These are phyloP conservation scores for Phaeosphaeria sp. DNA, from an alignment of 2,329 filamentous ascomycete species.

Conservation along the genomic window DNA sequence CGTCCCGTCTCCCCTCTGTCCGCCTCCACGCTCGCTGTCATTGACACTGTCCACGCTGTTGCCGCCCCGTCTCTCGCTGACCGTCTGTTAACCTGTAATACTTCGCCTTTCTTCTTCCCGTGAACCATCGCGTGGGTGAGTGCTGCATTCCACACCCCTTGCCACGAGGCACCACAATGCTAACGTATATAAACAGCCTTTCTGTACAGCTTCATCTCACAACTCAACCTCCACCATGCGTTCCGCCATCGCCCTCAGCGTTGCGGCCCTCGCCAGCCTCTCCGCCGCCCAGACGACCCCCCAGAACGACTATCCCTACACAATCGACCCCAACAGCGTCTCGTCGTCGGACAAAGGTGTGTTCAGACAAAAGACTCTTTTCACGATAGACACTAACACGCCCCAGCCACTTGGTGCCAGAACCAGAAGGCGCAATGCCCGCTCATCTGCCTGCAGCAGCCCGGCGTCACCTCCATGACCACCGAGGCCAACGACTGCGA, in stretches of 20 bases:
- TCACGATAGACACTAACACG: conserved; percentile 22
- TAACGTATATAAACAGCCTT: conserved; percentile 1
- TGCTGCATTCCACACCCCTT: conserved; percentile 17
- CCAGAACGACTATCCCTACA: conserved; percentile 46
- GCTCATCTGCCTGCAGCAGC: conserved; percentile 72
- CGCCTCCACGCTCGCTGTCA: conserved; percentile 38
- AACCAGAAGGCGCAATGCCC: conserved; percentile 71
- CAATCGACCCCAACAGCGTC: conserved; percentile 70
- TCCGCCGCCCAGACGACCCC: conserved; percentile 55
- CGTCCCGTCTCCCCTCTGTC: conserved; percentile 3
- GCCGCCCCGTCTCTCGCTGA: conserved; percentile 30
- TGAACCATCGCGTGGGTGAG: conserved; percentile 6
- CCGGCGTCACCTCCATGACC: conserved; percentile 50
- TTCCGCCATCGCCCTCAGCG: conserved; percentile 59
- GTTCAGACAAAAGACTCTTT: conserved; percentile 28
- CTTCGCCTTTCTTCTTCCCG: conserved; percentile 11
- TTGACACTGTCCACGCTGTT: conserved; percentile 7
- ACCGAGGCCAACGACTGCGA: conserved; percentile 71
- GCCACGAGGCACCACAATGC: not conserved
- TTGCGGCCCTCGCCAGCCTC: conserved; percentile 59
- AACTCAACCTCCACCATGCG: conserved; percentile 47
- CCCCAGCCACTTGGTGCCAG: conserved; percentile 68
- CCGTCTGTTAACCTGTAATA: conserved; percentile 23
- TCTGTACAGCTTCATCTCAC: not conserved
- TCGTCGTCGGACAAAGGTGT: conserved; percentile 60